A percentile compares a stretch with the other conserved stretches of the same genome.
These are phyloP conservation scores for Hypoxylon fragiforme DNA, from an alignment of 495 filamentous ascomycete genomes.

Conservation along the genomic window DNA sequence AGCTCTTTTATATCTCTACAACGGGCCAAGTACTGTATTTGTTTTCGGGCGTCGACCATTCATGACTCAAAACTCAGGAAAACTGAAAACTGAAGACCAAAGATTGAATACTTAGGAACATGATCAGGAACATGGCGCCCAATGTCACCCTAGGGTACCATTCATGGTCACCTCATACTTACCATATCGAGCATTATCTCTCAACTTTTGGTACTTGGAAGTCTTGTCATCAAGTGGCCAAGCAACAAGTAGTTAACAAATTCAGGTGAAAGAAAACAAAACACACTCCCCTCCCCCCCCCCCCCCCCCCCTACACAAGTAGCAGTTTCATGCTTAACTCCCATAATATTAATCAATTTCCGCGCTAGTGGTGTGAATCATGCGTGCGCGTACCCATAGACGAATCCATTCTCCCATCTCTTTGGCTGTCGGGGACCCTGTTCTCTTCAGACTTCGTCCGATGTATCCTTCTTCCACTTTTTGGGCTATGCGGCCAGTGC, in stretches of 20 bases:
- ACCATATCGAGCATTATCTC: slow-evolving; percentile 15
- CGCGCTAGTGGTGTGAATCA: slow-evolving; percentile 9
- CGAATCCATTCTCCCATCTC: slow-evolving; percentile 1
- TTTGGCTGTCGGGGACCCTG: slow-evolving; percentile 7
- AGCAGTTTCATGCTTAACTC: slow-evolving; percentile 26
- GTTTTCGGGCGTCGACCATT: slow-evolving; percentile 11
- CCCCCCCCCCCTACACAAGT: no score
- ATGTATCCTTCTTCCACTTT: slow-evolving; percentile 23
- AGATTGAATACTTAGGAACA: no score
- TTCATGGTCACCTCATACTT: not conserved
- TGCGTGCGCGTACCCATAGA: no score
- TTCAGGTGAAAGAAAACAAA: not conserved
- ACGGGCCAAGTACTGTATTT: not conserved
- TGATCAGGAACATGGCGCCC: slow-evolving; percentile 33
- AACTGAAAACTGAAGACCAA: no score
- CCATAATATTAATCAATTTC: slow-evolving; percentile 37
- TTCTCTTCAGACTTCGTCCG: no score
- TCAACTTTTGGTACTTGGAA: not conserved
- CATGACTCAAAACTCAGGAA: slow-evolving; percentile 30
- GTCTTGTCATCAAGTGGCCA: no score
- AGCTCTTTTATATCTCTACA: no score
- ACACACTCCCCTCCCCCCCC: not conserved
- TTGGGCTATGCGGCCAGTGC: slow-evolving; percentile 23
- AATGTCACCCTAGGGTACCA: slow-evolving; percentile 21
- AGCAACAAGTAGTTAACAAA: no score